These are phyloP conservation scores for Benincasa hispida DNA, from an alignment of 306 rosid species.

Conservation along the genomic window DNA sequence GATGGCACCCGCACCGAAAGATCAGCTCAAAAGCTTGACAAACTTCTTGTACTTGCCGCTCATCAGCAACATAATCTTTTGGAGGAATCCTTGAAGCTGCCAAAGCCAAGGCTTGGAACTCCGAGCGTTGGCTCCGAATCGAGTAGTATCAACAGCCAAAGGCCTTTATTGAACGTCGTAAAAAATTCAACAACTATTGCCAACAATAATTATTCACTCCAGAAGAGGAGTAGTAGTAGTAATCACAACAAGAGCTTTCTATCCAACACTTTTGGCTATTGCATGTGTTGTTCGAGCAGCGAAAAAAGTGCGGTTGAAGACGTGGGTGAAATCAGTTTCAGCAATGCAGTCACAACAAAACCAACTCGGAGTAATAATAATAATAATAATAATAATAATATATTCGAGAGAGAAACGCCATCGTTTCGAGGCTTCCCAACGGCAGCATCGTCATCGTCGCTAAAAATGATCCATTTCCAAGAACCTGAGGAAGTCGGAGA, in stretches of 20 bases:
- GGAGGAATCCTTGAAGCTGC: conserved; percentile 4
- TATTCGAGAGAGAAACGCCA: not conserved
- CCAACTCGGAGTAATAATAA: not conserved
- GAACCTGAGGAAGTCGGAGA: conserved; percentile 15
- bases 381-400: not conserved
- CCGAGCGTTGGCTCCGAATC: conserved; percentile 71
- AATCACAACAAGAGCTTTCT: conserved; percentile 9
- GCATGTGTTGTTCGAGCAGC: conserved; percentile 47
- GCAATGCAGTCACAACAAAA: conserved; percentile 11
- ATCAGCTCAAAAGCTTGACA: not conserved
- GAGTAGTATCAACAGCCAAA: conserved; percentile 63
- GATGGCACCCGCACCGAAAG: not conserved
- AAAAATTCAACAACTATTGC: not conserved
- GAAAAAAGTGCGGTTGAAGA: conserved; percentile 47
- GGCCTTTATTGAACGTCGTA: conserved; percentile 19
- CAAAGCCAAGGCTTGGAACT: conserved; percentile 25
- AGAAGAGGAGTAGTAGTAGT: not conserved
- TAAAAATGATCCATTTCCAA: conserved; percentile 11
- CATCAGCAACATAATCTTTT: not conserved
- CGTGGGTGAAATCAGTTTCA: conserved; percentile 46
- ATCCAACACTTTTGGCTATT: conserved; percentile 14
- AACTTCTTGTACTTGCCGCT: not conserved
- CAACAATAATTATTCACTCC: not conserved
- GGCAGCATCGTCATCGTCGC: not conserved
- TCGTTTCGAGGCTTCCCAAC: conserved; percentile 19